Evolutionary conservation across 495 filamentous ascomycete species (phyloP).

Genomic region (Mytilinidion resinicola): DNA sequence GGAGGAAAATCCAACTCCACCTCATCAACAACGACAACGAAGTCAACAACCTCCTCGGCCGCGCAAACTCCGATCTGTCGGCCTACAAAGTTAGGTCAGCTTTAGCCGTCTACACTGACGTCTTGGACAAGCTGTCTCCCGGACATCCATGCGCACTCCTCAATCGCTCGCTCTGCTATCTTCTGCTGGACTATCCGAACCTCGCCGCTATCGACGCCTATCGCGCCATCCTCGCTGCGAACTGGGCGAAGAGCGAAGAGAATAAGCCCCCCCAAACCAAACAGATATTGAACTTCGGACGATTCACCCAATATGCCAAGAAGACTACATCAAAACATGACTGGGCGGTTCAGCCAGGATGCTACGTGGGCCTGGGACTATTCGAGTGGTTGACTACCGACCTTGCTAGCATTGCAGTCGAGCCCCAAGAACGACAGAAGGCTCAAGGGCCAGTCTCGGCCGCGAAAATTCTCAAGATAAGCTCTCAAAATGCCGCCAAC

Average conservation of each 20-base stretch:
- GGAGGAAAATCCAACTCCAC: background rate
- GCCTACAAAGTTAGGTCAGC: constrained; percentile 5
- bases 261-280: background rate
- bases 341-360: background rate
- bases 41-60: constrained; percentile 2
- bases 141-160: constrained; percentile 31
- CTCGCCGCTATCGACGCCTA: constrained; percentile 32
- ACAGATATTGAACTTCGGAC: background rate
- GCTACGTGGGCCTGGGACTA: background rate
- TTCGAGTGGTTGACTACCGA: background rate
- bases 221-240: constrained; percentile 20
- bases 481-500: background rate
- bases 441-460: background rate
- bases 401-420: background rate
- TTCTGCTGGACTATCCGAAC: constrained; percentile 18
- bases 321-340: background rate
- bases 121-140: constrained; percentile 23
- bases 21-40: background rate
- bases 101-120: constrained; percentile 25
- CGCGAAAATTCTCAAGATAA: background rate
- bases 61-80: constrained; percentile 20
- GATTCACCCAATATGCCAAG: background rate
- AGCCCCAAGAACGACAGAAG: background rate
- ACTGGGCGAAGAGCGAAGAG: background rate
- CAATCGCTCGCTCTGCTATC: constrained; percentile 34